Percentiles rank a stretch among this genome's conserved stretches.
Evolutionary conservation across 2,329 filamentous ascomycete genomes (phyloP).

Genomic region (Apiospora marii): DNA sequence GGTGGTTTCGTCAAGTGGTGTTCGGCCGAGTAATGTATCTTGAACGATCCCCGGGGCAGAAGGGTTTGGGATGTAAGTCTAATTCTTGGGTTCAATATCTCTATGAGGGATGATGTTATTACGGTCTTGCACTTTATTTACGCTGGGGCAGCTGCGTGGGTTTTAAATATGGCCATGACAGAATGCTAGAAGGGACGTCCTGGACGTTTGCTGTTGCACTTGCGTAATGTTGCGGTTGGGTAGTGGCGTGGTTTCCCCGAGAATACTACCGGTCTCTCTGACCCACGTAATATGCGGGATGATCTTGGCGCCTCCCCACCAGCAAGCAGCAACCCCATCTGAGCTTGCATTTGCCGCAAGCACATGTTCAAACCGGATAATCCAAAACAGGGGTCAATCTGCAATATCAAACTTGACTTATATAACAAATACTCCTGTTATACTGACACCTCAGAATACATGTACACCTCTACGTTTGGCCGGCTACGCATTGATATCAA

Average conservation of each 20-base stretch:
- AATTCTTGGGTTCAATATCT: neutral
- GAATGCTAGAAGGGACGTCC: neutral
- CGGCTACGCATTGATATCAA: neutral
- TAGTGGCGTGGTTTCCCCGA: constrained; percentile 18
- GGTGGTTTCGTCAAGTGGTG: neutral
- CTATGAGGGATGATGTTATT: neutral
- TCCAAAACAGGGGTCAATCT: neutral
- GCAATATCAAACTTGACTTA: neutral
- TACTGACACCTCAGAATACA: too few species aligned
- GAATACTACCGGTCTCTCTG: constrained; percentile 12
- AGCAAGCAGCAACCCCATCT: neutral
- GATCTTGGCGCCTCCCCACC: neutral
- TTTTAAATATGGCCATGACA: neutral
- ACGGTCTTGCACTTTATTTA: neutral
- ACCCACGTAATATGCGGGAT: constrained; percentile 15
- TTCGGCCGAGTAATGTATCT: neutral
- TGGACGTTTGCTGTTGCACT: neutral
- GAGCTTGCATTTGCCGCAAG: neutral
- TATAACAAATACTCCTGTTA: neutral
- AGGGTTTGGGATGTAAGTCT: neutral
- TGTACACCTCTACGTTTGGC: neutral
- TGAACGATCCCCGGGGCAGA: neutral
- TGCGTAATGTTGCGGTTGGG: neutral
- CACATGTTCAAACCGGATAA: neutral
- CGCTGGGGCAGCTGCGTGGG: neutral